Evolutionary conservation across 2,329 filamentous ascomycete species (phyloP), one percentile per base, ranked within the genome.

Genomic region (Epicoccum sorghinum): DNA sequence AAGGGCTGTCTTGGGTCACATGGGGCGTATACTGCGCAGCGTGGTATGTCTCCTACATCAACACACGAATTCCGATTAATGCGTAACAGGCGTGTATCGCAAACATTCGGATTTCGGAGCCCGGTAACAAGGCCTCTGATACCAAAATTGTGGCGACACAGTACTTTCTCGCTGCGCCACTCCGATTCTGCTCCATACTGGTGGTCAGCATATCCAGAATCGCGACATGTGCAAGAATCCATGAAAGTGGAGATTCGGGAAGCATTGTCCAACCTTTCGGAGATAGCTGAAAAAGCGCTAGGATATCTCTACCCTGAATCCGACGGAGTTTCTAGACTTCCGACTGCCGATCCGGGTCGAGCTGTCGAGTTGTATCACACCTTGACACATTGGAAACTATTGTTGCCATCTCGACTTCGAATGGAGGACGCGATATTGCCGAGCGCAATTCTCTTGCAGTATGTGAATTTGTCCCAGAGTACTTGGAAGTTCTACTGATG

Each of bases 21-120:
- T 46, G 43, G 43, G 33, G 43, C 8, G 18, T 46, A 3, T 46
- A 46, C 24, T 46, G 43, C 43, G 24, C 33, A 7, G 43, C 37
- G 18, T 46, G 43, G 43, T 38, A 37, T 37, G 43, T 22, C 2
- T 18, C 10, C 4, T 8, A 4, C 14, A 14, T 29, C 12, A 2
- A 25, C 5, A 10, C 4, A 24, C 6, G 14, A 41, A 8, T 27
- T 12, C 7, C n/a, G 1, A 24, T 24, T 37, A 22, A 46, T 7
- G 18, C 7, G 7, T 6, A 7, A 37, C 12, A 46, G 43, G 43
- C 43, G 43, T 24, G 43, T 33, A 29, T 37, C 43, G 24, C 43
- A 46, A n/a, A 24, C 35, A 9, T 38, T 47, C 5, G 35, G 25
- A 4, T 30, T 46, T n/a, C 37, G 18, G 13, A 40, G 42, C 6